Conservation (phyloP, 2,329 filamentous ascomycete species). For the Trichoderma brevicompactum region DNA sequence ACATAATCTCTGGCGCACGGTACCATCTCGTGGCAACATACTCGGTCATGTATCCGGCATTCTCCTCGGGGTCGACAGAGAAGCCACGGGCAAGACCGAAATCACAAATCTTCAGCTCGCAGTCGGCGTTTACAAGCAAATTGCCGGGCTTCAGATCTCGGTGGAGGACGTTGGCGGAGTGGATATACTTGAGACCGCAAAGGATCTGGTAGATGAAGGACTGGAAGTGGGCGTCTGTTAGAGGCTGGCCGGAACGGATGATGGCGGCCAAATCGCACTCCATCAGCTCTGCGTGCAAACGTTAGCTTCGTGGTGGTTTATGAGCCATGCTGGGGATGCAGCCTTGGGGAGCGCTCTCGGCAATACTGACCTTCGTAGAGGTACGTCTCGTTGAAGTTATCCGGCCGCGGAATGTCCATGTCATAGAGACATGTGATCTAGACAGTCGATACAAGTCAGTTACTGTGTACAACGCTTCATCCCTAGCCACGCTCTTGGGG, state of each 20-base stretch:
- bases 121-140: conserved; percentile 96
- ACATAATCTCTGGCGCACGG: conserved; percentile 94
- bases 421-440: conserved; percentile 99
- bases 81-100: conserved; percentile 96
- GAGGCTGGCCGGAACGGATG: conserved; percentile 92
- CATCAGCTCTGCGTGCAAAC: conserved; percentile 77
- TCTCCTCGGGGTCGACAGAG: conserved; percentile 95
- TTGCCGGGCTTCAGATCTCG: conserved; percentile 97
- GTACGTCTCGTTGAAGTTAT: conserved; percentile 99
- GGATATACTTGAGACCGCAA: conserved; percentile 97
- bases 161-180: conserved; percentile 96
- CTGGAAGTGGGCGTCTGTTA: conserved; percentile 98
- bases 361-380: conserved; percentile 83
- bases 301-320: conserved; percentile 30
- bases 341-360: not conserved
- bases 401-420: conserved; percentile 97
- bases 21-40: conserved; percentile 98
- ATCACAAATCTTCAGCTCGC: conserved; percentile 98
- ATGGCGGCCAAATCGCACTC: conserved; percentile 98
- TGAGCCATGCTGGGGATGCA: not conserved
- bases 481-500: too few species aligned
- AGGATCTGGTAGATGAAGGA: conserved; percentile 99
- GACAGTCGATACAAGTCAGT: conserved; percentile 11
- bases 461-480: not conserved
- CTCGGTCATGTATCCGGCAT: conserved; percentile 99